Percentiles rank a stretch among this genome's conserved stretches.
These are phyloP conservation scores for Cladophialophora yegresii DNA, from an alignment of 2,329 filamentous ascomycete genomes.

Conservation along the genomic window DNA sequence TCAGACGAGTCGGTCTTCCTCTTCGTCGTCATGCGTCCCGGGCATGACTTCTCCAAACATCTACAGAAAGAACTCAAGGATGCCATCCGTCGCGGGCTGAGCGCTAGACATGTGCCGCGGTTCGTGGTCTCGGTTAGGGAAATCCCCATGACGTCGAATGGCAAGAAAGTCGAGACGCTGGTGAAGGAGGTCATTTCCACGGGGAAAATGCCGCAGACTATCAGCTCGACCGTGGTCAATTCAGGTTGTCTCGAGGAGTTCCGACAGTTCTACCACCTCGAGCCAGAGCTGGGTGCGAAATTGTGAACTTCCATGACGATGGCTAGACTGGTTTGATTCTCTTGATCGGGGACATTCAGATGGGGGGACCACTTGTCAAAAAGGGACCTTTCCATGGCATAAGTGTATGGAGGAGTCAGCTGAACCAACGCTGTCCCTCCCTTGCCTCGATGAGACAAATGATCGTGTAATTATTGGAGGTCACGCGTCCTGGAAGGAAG, in stretches of 20 bases:
- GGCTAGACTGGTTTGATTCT: too few species aligned
- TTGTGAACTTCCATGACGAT: not conserved
- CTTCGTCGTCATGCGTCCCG: constrained; percentile 21
- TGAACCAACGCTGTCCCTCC: too few species aligned
- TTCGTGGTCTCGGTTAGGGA: constrained; percentile 23
- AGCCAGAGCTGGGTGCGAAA: constrained; percentile 3
- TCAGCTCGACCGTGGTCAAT: constrained; percentile 46
- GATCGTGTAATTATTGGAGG: too few species aligned
- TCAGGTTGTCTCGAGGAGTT: constrained; percentile 43
- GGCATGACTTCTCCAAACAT: not conserved
- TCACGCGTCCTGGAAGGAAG: too few species aligned
- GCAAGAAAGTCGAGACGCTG: constrained; percentile 30
- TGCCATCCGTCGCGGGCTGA: constrained; percentile 66
- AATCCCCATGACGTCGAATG: constrained; percentile 29
- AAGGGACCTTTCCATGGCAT: too few species aligned
- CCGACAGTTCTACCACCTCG: constrained; percentile 36
- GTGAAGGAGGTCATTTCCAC: constrained; percentile 35
- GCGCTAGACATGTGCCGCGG: constrained; percentile 43
- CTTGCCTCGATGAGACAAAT: too few species aligned
- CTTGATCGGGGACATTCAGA: not conserved
- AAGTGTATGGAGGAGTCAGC: too few species aligned
- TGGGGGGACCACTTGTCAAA: not conserved
- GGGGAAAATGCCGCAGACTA: constrained; percentile 42
- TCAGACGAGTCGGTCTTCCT: constrained; percentile 28
- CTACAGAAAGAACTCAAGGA: constrained; percentile 62